Evolutionary conservation across 148 eudicot genomes (phyloP).

Genomic region (Dysphania ambrosioides): DNA sequence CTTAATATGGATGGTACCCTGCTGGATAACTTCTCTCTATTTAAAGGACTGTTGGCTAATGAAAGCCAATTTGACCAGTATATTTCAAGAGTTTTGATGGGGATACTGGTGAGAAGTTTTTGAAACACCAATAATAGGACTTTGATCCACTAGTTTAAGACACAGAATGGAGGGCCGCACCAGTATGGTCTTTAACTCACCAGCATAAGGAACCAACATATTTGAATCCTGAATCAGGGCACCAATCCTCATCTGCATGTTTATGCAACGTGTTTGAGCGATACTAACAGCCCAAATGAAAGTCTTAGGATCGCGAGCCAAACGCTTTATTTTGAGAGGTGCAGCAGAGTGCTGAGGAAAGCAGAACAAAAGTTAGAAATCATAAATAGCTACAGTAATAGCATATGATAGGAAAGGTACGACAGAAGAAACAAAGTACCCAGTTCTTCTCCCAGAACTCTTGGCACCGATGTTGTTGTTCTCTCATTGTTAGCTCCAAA

Average conservation of each 20-base stretch:
- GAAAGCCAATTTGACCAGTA: too few species aligned
- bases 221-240: conserved; percentile 81
- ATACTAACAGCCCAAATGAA: conserved; percentile 91
- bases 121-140: neutral
- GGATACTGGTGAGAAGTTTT: too few species aligned
- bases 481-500: conserved; percentile 62
- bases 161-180: conserved; percentile 3
- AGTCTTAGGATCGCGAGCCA: conserved; percentile 82
- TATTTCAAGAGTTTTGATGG: too few species aligned
- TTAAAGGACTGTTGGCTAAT: too few species aligned
- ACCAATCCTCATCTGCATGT: conserved; percentile 75
- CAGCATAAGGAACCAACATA: conserved; percentile 94
- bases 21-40: too few species aligned
- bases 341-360: conserved; percentile 72
- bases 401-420: conserved; percentile 8
- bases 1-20: too few species aligned
- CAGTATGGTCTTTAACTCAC: conserved; percentile 38
- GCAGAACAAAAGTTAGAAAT: neutral
- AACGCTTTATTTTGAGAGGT: conserved; percentile 89
- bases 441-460: conserved; percentile 99
- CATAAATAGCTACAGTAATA: neutral
- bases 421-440: conserved; percentile 44
- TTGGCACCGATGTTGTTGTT: conserved; percentile 62
- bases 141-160: neutral
- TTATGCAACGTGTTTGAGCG: conserved; percentile 80